phyloP scores from a whole-genome alignment of 805 yeast species.

The Saccharomycopsis microspora region DNA sequence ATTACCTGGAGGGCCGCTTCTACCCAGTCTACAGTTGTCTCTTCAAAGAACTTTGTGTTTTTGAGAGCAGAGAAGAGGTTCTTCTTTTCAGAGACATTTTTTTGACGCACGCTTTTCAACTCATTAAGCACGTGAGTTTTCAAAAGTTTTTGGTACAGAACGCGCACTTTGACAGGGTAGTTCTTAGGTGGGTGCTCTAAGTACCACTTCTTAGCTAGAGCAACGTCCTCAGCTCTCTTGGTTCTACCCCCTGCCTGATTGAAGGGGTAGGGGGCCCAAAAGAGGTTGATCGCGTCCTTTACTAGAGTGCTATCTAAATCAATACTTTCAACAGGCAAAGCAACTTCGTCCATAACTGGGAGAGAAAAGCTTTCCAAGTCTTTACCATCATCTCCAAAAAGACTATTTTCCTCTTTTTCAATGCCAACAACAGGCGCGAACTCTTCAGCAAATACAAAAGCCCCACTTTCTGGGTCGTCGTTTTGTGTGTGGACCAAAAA shows the following conservation, averaged over 20 bases:
- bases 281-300: constrained; percentile 49
- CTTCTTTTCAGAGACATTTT: constrained; percentile 25
- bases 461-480: constrained; percentile 37
- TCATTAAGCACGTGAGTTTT: constrained; percentile 66
- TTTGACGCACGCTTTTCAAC: constrained; percentile 37
- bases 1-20: constrained; percentile 95
- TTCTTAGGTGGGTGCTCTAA: constrained; percentile 47
- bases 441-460: constrained; percentile 42
- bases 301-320: constrained; percentile 17
- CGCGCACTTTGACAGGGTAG: constrained; percentile 65
- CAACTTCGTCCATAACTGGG: constrained; percentile 27
- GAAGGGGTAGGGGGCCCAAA: constrained; percentile 81
- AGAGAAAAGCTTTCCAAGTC: constrained; percentile 28
- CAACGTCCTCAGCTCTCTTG: constrained; percentile 82
- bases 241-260: constrained; percentile 61
- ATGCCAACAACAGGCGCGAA: constrained; percentile 44
- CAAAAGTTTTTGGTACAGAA: constrained; percentile 83
- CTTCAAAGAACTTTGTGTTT: constrained; percentile 79
- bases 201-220: constrained; percentile 77
- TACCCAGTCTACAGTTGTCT: constrained; percentile 93
- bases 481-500: constrained; percentile 35
- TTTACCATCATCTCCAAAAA: constrained; percentile 14
- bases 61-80: constrained; percentile 55
- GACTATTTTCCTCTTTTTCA: constrained; percentile 17
- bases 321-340: constrained; percentile 35